Evolutionary conservation across 306 rosid genomes (phyloP), one percentile per base, ranked within the genome.

Genomic region (Glycyrrhiza uralensis): DNA sequence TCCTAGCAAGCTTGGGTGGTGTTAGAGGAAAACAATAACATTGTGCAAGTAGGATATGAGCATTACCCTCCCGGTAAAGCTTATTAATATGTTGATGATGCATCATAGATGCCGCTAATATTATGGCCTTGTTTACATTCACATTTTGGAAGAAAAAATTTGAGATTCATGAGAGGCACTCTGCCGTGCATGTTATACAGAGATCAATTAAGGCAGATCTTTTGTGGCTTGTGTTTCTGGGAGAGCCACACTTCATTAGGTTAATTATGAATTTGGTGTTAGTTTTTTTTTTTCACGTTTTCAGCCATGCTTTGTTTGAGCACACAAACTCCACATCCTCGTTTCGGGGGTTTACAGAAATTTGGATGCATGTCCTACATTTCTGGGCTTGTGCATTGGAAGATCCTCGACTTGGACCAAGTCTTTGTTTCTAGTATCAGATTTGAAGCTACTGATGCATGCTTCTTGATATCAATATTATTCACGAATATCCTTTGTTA

Each of bases 261-360:
- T 79, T 64, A 23, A 50, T 39, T 71, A 58, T 72, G 62, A 38
- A 33, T 65, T 69, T 28, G 19, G 71, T 70, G 5, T 32, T 49
- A 24, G 7, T 61, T n/a, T n/a, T 22, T 12, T 22, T 19, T 65
- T 63, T 19, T 42, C 5, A 57, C 42, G 30, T 44, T 32, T 32
- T 23, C 23, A 49, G 52, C 51, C 44, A 3, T 18, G 28, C 2
- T 44, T 20, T 22, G 20, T 19, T 42, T 26, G 20, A 41, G 42
- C 44, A 17, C 20, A 7, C 32, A 64, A 28, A n/a, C 33, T 30
- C 57, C 23, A 28, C 29, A 29, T 65, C 18, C 33, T 49, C 54
- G 11, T 65, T 75, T 28, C n/a, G 14, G 4, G 61, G 62, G 30
- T 35, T 54, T 63, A 20, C 22, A 18, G 38, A 65, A 59, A 72